Evolutionary conservation across 805 yeast species (phyloP).

Genomic region (Tetrapisispora pingtungensis): DNA sequence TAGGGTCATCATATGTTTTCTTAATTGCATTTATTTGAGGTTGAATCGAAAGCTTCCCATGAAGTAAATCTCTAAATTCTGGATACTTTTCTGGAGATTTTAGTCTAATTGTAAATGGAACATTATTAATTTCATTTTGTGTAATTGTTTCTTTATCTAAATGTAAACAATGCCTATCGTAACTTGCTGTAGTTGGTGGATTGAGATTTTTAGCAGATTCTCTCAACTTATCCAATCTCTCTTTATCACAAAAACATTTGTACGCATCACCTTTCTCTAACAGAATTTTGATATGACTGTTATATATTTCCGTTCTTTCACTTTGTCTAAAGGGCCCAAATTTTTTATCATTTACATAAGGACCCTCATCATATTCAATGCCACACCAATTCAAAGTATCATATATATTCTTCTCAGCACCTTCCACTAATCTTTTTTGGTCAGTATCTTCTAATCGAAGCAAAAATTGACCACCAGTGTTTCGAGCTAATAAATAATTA

Average conservation of each 20-base stretch:
- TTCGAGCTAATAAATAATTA: constrained; percentile 71
- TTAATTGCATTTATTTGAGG: constrained; percentile 67
- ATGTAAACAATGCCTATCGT: constrained; percentile 71
- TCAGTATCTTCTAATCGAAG: constrained; percentile 91
- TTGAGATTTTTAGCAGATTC: constrained; percentile 61
- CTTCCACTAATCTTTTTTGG: constrained; percentile 61
- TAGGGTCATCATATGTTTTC: constrained; percentile 79
- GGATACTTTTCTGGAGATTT: constrained; percentile 67
- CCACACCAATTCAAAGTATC: constrained; percentile 72
- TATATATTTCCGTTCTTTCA: constrained; percentile 60
- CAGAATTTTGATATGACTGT: constrained; percentile 45
- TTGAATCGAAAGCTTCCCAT: constrained; percentile 67
- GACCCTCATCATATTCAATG: constrained; percentile 73
- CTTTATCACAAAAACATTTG: constrained; percentile 77
- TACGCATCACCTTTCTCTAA: constrained; percentile 67
- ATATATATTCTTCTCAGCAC: constrained; percentile 76
- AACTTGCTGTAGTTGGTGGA: constrained; percentile 88
- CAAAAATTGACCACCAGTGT: constrained; percentile 71
- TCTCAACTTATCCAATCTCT: constrained; percentile 56
- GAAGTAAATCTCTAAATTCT: constrained; percentile 59
- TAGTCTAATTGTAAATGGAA: constrained; percentile 55
- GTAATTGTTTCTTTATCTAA: constrained; percentile 34
- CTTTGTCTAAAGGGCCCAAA: constrained; percentile 79
- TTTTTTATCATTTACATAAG: constrained; percentile 75
- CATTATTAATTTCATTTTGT: constrained; percentile 26